Evolutionary conservation across 2,329 filamentous ascomycete species (phyloP), one percentile per base, ranked within the genome.

Genomic region (Alternaria sp.): DNA sequence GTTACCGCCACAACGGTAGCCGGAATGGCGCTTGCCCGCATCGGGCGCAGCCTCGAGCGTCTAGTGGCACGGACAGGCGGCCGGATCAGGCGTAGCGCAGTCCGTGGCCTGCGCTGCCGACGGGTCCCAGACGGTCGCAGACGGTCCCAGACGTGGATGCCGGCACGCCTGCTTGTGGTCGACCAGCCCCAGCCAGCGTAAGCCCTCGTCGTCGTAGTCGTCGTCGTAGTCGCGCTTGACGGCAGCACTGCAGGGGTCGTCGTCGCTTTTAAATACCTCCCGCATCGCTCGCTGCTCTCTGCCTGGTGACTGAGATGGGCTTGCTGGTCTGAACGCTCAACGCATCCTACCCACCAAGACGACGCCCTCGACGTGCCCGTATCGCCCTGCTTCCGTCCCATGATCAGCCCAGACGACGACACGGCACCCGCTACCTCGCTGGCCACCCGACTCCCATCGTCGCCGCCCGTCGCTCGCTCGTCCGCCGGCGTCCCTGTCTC

Each of bases 241-340:
- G 44, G 44, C 34, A 34, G 44, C 44, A 48, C 60, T 64, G 69
- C 65, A 66, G 65, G 64, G 67, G 65, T 51, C 31, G 21, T 36
- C 5, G 54, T 56, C 55, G 59, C 58, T 66, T 61, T 72, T 69
- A 71, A 70, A 71, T 70, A 69, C 58, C 56, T 64, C 63, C 58
- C 65, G 65, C 61, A 57, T 51, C 63, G 61, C 68, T 69, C 54
- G 51, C 64, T 68, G 61, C 56, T 57, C 52, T 60, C 60, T 66
- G 61, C 60, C 64, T 68, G 61, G 56, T 57, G 54, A 61, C 60
- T 66, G 61, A 61, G 58, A 69, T 62, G 61, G 61, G 65, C 64
- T 56, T 55, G 31, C 54, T 52, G 31, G 37, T 24, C 34, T 48
- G 51, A 17, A 17, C 17, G 17, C 17, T 17, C 17, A 17, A 17